Base-by-base conservation (phyloP, 352 stramenopile genomes). In the Globisporangium paroecandrum region DNA sequence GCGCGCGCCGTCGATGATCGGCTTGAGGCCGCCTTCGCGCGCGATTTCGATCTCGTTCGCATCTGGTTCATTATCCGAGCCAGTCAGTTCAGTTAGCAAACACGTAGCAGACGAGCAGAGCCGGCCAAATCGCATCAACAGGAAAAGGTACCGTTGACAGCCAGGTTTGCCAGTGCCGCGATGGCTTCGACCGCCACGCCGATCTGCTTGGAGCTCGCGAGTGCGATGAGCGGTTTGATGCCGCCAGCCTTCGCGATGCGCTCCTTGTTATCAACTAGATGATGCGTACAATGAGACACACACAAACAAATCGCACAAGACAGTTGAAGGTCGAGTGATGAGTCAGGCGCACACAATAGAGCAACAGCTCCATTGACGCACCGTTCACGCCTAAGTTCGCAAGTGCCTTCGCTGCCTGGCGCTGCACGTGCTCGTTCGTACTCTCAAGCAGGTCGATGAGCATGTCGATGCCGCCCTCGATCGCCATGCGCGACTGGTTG, bases 401-500 rank as follows among this genome's bases (percentile, higher is more conserved):
- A 3, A 98, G 79, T 10, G 94, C 94, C 75, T 98, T 98, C 18
- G 94, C 91, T 8, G 93, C 91, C 71, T 98, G 94, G 10, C 94
- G 82, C 73, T 98, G 92, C 22, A 98, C 89, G 64, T 97, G 89
- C 59, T 97, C 87, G 60, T 94, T 93, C 13, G 72, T 66, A 59
- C 77, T 95, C 29, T 79, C 70, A 22, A 98, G 74, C n/a, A 98
- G 78, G 43, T 93, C 77, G 56, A 98, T 95, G 27, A 98, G 77
- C 86, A 98, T 97, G 67, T 98, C 91, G 64, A 98, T 96, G 32
- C 91, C 94, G 59, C 93, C 94, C 58, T 98, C 90, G 7, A 90
- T 92, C 46, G 94, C 93, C 90, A 98, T 98, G 66, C 91, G 89
- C 57, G 88, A 90, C 78, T 98, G 94, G 65, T 98, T 98, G 60